phyloP scores from a whole-genome alignment of 2,329 filamentous ascomycete species.

The Triangularia verruculosa region DNA sequence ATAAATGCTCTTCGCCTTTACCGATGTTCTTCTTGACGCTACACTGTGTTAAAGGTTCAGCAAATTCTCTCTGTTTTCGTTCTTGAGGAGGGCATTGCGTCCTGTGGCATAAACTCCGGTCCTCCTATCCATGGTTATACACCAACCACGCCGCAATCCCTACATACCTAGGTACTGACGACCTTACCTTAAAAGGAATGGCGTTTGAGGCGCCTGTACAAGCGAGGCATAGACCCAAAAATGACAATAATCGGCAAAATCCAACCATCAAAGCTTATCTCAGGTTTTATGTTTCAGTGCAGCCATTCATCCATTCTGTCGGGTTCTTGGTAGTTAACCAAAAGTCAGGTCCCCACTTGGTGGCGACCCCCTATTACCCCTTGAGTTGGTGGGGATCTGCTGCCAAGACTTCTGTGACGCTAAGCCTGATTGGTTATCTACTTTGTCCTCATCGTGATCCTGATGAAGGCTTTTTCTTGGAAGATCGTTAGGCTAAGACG shows the following conservation, averaged over 20 bases:
- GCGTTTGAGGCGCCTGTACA: neutral
- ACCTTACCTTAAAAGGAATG: neutral
- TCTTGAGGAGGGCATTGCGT: neutral
- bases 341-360: neutral
- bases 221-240: neutral
- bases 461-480: too few relatives aligned
- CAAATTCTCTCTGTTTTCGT: neutral
- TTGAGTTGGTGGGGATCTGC: neutral
- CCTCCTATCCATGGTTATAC: neutral
- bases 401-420: neutral
- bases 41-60: neutral
- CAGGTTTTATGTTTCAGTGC: neutral
- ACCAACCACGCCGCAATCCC: neutral
- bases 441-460: too few relatives aligned
- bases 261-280: neutral
- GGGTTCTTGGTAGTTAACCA: neutral
- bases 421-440: neutral
- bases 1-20: neutral
- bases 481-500: too few relatives aligned
- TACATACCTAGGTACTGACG: neutral
- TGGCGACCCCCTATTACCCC: neutral
- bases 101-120: neutral
- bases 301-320: neutral
- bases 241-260: neutral
- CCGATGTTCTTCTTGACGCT: neutral